Conservation (phyloP, 805 yeast species). For the Peterozyma xylosa region DNA sequence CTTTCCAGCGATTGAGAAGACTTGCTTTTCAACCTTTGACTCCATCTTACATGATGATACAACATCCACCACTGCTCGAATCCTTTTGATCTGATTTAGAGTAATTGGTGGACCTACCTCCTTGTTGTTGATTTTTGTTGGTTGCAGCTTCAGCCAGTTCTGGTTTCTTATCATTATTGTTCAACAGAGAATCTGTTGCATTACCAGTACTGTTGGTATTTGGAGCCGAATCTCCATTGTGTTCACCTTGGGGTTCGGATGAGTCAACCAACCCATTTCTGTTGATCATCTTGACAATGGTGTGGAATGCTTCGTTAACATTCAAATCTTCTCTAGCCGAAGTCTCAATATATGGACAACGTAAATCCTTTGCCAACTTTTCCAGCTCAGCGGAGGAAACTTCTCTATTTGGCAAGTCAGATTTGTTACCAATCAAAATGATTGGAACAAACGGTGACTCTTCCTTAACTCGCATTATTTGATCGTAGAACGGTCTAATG, state of each 20-base stretch:
- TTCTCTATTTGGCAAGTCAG: slow-evolving; percentile 60
- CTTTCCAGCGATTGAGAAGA: too few species aligned
- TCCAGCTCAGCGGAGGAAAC: slow-evolving; percentile 54
- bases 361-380: slow-evolving; percentile 56
- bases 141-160: too few species aligned
- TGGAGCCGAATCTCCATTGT: not conserved
- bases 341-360: slow-evolving; percentile 80
- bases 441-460: slow-evolving; percentile 69
- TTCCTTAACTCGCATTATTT: slow-evolving; percentile 35
- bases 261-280: slow-evolving; percentile 18
- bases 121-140: too few species aligned
- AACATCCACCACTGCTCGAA: not conserved
- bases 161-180: too few species aligned
- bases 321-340: slow-evolving; percentile 88
- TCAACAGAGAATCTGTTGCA: too few species aligned
- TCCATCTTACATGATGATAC: not conserved
- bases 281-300: slow-evolving; percentile 25
- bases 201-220: too few species aligned
- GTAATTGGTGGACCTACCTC: too few species aligned
- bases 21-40: too few species aligned
- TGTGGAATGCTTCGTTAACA: slow-evolving; percentile 39
- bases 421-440: slow-evolving; percentile 69
- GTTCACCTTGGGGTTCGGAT: slow-evolving; percentile 6
- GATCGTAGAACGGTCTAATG: slow-evolving; percentile 57
- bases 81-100: not conserved